A percentile compares a stretch with the other conserved stretches of the same genome.
Evolutionary conservation across 441 rosid species (phyloP).

Genomic region (Gossypium davidsonii): DNA sequence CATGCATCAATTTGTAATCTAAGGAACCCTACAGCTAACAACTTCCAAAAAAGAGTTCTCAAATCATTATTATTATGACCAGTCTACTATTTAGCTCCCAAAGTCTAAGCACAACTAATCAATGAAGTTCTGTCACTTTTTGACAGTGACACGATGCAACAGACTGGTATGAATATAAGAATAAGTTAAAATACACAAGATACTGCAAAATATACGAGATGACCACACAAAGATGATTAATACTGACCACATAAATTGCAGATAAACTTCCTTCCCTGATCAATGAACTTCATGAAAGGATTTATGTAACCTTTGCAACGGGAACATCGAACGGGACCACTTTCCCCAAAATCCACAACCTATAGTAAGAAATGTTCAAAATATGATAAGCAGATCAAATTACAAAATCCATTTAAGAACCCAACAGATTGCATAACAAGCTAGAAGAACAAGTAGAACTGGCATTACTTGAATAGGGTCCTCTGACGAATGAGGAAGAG

Average conservation of each 20-base stretch:
- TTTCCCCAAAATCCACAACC: slow-evolving; percentile 90
- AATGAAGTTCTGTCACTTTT: background rate
- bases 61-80: background rate
- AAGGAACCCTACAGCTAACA: background rate
- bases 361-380: slow-evolving; percentile 22
- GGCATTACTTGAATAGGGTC: slow-evolving; percentile 73
- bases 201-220: background rate
- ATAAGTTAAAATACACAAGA: background rate
- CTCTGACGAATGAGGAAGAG: slow-evolving; percentile 81
- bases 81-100: background rate
- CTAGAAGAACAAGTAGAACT: background rate
- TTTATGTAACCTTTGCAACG: slow-evolving; percentile 89
- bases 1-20: background rate
- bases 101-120: background rate
- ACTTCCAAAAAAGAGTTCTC: background rate
- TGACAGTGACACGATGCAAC: background rate
- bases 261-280: slow-evolving; percentile 80
- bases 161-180: background rate
- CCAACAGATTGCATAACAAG: slow-evolving; percentile 9
- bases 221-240: background rate
- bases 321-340: slow-evolving; percentile 86
- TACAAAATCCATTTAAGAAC: background rate
- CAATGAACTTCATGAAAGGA: slow-evolving; percentile 83
- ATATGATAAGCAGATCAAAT: slow-evolving; percentile 1
- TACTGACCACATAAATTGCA: slow-evolving; percentile 84